Evolutionary conservation across 2,329 filamentous ascomycete species (phyloP), one percentile per base, ranked within the genome.

Genomic region (Graphilbum ipis-grandicollis): DNA sequence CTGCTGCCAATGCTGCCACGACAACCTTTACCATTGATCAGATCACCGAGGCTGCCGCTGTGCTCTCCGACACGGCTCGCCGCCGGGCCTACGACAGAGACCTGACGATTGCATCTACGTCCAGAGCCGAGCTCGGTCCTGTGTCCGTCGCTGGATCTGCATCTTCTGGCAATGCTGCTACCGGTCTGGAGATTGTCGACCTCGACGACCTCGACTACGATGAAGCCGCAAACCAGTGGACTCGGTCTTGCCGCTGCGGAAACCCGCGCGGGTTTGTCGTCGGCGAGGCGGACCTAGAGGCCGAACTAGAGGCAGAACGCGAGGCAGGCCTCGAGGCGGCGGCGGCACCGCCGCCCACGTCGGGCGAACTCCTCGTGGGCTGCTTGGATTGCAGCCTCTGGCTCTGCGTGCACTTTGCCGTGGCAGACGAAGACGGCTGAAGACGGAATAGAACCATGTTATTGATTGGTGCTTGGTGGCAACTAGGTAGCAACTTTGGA

Each of bases 321-420:
- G 13, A 6, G 12, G 5, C 15, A 13, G 25, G 3, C 7, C 7
- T 6, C 29, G 19, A 29, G 10, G 7, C 3, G 18, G 14, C 0
- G 10, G 15, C 23, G 4, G 21, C 30, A 2, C 33, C 15, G 18
- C 63, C 29, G 63, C 60, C 33, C 66, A 70, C 35, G 59, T 68
- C 43, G 67, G 42, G 73, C 9, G 70, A 75, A 48, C 52, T 79
- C 33, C 60, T 76, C 51, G 72, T 79, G 30, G 74, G 70, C 10
- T 79, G 75, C 47, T 59, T 62, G 39, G 74, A 77, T 46, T 79
- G 75, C 45, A 79, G 74, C 48, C 56, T 79, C 33, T 79, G 72
- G 72, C 51, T 79, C 36, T 65, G 66, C 39, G 71, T 79, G 28
- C 62, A 73, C 35, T 79, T 78, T 57, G 70, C 67, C 9, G 53